These are phyloP conservation scores for Dendrobium catenatum DNA, from an alignment of 106 monocot species.

Conservation along the genomic window DNA sequence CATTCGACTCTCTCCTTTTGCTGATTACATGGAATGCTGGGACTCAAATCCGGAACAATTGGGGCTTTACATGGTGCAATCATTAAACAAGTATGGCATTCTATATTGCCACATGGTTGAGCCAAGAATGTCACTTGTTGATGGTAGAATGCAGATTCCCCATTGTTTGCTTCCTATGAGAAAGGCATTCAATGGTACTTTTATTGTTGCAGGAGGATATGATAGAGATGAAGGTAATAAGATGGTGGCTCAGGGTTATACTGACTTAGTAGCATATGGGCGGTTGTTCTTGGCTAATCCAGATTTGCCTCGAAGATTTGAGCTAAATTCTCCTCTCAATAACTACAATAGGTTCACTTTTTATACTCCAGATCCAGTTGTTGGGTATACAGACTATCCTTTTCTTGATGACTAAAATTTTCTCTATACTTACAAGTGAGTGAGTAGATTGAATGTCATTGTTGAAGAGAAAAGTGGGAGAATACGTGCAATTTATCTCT, in stretches of 20 bases:
- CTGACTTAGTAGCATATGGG: slow-evolving; percentile 25
- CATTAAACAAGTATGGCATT: slow-evolving; percentile 18
- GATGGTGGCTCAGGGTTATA: slow-evolving; percentile 16
- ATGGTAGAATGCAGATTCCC: slow-evolving; percentile 3
- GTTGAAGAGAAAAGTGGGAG: too few species aligned
- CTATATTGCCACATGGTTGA: slow-evolving; percentile 27
- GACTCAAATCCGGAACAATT: slow-evolving; percentile 26
- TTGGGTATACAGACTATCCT: slow-evolving; percentile 33
- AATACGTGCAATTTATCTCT: too few species aligned
- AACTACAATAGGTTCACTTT: slow-evolving; percentile 21
- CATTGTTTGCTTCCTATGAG: slow-evolving; percentile 12
- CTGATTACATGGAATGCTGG: slow-evolving; percentile 10
- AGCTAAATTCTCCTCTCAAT: slow-evolving; percentile 21
- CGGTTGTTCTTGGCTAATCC: slow-evolving; percentile 33
- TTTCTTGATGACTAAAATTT: slow-evolving; percentile 11
- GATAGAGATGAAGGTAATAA: slow-evolving; percentile 30
- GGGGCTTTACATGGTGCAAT: slow-evolving; percentile 19
- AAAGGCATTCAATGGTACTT: slow-evolving; percentile 24
- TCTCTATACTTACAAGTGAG: background rate
- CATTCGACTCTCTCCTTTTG: slow-evolving; percentile 22
- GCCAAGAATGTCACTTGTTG: slow-evolving; percentile 25
- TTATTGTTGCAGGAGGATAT: slow-evolving; percentile 23
- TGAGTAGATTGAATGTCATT: too few species aligned
- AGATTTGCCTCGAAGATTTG: slow-evolving; percentile 22
- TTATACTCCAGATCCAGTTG: slow-evolving; percentile 14